phyloP scores from a whole-genome alignment of 768 basidiomycete species.

The Plicaturopsis crispa region DNA sequence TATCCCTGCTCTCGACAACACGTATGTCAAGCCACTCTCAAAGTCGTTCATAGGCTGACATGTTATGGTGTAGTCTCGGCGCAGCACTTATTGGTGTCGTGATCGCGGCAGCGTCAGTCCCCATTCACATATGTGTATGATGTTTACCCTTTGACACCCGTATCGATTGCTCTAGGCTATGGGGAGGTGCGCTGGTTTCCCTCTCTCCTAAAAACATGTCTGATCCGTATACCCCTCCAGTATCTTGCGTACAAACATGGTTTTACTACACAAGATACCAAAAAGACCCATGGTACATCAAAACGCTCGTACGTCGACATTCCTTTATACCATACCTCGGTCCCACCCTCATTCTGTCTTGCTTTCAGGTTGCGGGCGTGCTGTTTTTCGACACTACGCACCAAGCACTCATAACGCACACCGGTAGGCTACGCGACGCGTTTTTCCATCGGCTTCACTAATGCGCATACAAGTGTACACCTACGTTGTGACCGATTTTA shows the following conservation, averaged over 20 bases:
- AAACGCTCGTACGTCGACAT: conserved; percentile 31
- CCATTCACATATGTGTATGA: too few species aligned
- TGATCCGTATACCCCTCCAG: conserved; percentile 18
- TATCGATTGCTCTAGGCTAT: conserved; percentile 26
- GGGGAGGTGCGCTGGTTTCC: conserved; percentile 34
- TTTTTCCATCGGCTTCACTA: too few species aligned
- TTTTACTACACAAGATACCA: conserved; percentile 49
- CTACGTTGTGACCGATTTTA: conserved; percentile 36
- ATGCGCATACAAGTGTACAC: conserved; percentile 39
- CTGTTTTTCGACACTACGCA: conserved; percentile 45
- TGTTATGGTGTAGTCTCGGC: conserved; percentile 30
- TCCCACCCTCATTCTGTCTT: too few species aligned
- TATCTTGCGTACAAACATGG: conserved; percentile 48
- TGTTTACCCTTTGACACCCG: not conserved
- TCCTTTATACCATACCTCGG: too few species aligned
- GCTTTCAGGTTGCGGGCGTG: conserved; percentile 39
- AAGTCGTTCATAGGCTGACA: not conserved
- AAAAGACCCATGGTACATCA: conserved; percentile 40
- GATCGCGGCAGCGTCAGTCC: conserved; percentile 37
- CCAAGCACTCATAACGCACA: conserved; percentile 46
- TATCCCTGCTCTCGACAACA: too few species aligned
- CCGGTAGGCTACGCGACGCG: too few species aligned
- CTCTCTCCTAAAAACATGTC: not conserved
- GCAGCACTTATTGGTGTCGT: conserved; percentile 43
- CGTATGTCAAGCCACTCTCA: conserved; percentile 17